phyloP scores from a whole-genome alignment of 2,329 filamentous ascomycete genomes.

The Venturia aucupariae region DNA sequence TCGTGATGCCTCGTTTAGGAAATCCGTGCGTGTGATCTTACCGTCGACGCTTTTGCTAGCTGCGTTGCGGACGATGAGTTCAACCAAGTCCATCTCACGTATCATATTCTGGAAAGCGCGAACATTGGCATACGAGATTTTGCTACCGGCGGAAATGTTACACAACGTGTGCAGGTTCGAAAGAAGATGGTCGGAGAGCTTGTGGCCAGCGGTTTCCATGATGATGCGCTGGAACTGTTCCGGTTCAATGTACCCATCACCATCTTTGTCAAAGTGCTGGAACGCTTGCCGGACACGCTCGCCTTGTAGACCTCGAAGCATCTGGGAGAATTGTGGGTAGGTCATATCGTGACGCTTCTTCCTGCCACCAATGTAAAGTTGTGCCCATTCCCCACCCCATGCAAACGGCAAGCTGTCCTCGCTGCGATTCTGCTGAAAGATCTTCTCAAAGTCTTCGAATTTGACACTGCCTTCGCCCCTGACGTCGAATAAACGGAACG shows the following conservation, averaged over 20 bases:
- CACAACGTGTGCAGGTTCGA: slow-evolving; percentile 86
- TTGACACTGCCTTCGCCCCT: slow-evolving; percentile 77
- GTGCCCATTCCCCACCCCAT: slow-evolving; percentile 95
- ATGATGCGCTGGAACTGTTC: slow-evolving; percentile 97
- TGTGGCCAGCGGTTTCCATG: slow-evolving; percentile 82
- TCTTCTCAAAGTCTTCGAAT: slow-evolving; percentile 75
- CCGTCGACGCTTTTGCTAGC: slow-evolving; percentile 75
- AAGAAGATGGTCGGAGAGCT: slow-evolving; percentile 91
- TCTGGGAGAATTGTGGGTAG: slow-evolving; percentile 95
- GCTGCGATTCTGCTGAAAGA: slow-evolving; percentile 87
- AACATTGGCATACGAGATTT: slow-evolving; percentile 96
- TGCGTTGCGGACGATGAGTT: slow-evolving; percentile 83
- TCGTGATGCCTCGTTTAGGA: slow-evolving; percentile 84
- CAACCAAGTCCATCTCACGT: slow-evolving; percentile 93
- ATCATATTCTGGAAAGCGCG: slow-evolving; percentile 98
- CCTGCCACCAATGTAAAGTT: slow-evolving; percentile 82
- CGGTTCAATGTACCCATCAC: slow-evolving; percentile 89
- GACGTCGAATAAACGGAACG: slow-evolving; percentile 90
- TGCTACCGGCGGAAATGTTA: slow-evolving; percentile 85
- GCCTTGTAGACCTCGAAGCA: slow-evolving; percentile 91
- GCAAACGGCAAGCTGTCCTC: slow-evolving; percentile 81
- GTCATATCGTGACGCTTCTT: slow-evolving; percentile 84
- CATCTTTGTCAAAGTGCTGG: slow-evolving; percentile 80
- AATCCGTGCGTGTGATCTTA: slow-evolving; percentile 89
- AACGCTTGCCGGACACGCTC: slow-evolving; percentile 95